phyloP scores from a whole-genome alignment of 495 filamentous ascomycete genomes.

The Amphirosellinia nigrospora region DNA sequence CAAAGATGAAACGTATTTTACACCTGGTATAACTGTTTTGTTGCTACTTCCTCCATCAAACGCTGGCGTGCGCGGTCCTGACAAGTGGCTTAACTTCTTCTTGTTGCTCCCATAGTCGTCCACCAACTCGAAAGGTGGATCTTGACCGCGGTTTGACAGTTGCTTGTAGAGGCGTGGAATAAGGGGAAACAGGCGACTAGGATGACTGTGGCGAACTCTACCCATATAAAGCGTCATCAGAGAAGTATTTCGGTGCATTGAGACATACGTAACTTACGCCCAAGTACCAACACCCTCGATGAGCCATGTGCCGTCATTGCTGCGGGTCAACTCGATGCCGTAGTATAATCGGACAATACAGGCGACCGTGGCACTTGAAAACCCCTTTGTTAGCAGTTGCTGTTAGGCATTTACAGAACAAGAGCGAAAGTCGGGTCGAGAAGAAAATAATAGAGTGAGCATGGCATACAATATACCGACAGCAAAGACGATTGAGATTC shows the following conservation, averaged over 20 bases:
- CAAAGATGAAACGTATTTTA: neutral
- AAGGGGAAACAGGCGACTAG: conserved; percentile 29
- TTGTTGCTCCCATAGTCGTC: neutral
- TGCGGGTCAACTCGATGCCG: conserved; percentile 7
- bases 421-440: neutral
- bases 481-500: conserved; percentile 37
- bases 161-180: conserved; percentile 17
- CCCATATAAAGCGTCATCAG: neutral
- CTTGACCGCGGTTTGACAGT: neutral
- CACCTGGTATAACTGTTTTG: conserved; percentile 5
- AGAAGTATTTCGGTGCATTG: neutral
- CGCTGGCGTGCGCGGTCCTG: neutral
- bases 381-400: neutral
- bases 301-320: conserved; percentile 25
- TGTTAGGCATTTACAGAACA: neutral
- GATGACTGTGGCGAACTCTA: conserved; percentile 27
- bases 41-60: neutral
- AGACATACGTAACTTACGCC: conserved; percentile 23
- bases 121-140: conserved; percentile 5
- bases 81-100: conserved; percentile 4
- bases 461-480: conserved; percentile 39
- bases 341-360: conserved; percentile 27
- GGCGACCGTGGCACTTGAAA: conserved; percentile 24
- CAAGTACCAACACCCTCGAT: conserved; percentile 24
- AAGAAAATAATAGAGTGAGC: neutral